A percentile compares a stretch with the other conserved stretches of the same genome.
Conservation (phyloP, 2,329 filamentous ascomycete genomes). For the Tolypocladium cylindrosporum region DNA sequence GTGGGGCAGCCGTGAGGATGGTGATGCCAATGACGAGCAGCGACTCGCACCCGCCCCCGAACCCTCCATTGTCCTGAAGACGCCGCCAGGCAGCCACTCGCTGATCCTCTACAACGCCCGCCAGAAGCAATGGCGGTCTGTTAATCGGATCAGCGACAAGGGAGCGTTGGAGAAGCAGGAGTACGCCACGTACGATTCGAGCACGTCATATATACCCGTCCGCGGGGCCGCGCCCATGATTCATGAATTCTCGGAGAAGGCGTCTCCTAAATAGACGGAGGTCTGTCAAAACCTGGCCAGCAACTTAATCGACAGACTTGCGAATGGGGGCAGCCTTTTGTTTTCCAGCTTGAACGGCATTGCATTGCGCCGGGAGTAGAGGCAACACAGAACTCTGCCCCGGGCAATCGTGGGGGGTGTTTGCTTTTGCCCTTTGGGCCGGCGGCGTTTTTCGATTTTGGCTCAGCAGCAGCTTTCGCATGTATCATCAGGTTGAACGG, state of each 20-base stretch:
- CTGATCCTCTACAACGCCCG: slow-evolving; percentile 37
- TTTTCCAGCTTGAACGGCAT: background rate
- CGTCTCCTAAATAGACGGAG: background rate
- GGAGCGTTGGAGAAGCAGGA: slow-evolving; percentile 20
- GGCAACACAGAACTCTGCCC: slow-evolving; percentile 6
- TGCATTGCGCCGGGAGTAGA: background rate
- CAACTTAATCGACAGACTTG: background rate
- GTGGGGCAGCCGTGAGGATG: slow-evolving; percentile 89
- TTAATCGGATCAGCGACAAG: slow-evolving; percentile 10
- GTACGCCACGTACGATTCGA: slow-evolving; percentile 24
- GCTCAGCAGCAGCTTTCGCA: background rate
- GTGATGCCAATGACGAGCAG: slow-evolving; percentile 70
- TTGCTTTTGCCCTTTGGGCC: background rate
- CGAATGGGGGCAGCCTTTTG: background rate
- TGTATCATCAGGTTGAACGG: background rate
- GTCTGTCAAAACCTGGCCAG: background rate
- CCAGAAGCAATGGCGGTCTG: slow-evolving; percentile 25
- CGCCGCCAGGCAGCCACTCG: slow-evolving; percentile 30
- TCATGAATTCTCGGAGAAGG: background rate
- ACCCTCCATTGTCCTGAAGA: slow-evolving; percentile 30
- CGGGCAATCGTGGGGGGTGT: background rate
- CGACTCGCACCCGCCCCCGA: slow-evolving; percentile 47
- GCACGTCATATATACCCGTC: slow-evolving; percentile 23
- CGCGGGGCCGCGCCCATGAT: slow-evolving; percentile 4
- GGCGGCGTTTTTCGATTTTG: background rate